Conservation (phyloP, 495 filamentous ascomycete species). For the Xylaria palmicola region DNA sequence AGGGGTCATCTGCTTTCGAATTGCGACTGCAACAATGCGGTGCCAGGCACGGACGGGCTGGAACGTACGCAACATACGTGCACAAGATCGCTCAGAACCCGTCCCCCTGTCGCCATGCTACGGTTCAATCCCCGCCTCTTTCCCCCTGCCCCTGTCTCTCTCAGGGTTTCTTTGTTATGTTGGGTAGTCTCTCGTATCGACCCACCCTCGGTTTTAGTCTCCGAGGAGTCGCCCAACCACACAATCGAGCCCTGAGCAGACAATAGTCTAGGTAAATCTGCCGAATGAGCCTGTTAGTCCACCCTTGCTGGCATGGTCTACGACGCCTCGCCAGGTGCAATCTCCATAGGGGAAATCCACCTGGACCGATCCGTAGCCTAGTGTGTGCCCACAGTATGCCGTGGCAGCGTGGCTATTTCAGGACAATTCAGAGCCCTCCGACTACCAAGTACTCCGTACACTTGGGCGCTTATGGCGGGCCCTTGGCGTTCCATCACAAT, state of each 20-base stretch:
- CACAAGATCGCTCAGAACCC: not conserved
- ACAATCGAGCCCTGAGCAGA: not conserved
- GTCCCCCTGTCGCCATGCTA: conserved; percentile 12
- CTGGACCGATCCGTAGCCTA: not conserved
- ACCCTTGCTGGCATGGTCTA: not conserved
- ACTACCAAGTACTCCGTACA: not conserved
- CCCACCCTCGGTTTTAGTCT: conserved; percentile 7
- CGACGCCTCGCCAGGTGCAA: not conserved
- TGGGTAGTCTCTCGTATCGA: conserved; percentile 8
- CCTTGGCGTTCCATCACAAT: not conserved
- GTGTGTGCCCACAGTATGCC: not conserved
- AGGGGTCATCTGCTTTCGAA: not conserved
- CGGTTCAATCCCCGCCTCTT: not conserved
- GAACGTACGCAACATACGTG: not conserved
- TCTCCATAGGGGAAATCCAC: not conserved
- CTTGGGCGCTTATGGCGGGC: not conserved
- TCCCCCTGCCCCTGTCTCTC: not conserved
- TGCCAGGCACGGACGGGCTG: not conserved
- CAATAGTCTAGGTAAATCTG: not conserved
- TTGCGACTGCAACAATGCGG: not conserved
- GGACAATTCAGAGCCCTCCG: not conserved
- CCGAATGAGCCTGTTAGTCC: not conserved
- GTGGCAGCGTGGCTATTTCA: not conserved
- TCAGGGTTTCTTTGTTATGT: not conserved
- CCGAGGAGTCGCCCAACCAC: not conserved